Evolutionary conservation across 306 rosid genomes (phyloP).

Genomic region (Quercus rubra): DNA sequence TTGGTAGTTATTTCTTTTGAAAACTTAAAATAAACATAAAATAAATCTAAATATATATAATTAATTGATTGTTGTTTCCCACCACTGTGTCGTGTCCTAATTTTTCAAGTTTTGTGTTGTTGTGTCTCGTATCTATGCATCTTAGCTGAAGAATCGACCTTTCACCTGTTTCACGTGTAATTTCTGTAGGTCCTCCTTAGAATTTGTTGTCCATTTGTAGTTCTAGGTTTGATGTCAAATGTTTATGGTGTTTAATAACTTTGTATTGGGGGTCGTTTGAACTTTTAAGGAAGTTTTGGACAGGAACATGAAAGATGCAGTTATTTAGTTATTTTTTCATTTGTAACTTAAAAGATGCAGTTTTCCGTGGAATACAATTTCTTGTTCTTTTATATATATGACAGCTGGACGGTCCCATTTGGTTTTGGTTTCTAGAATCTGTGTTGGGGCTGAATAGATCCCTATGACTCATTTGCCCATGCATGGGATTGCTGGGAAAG

Average conservation of each 20-base stretch:
- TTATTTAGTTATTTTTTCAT: neutral
- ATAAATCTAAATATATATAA: no score
- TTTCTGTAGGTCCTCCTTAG: neutral
- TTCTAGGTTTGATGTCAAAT: neutral
- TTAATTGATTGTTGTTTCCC: no score
- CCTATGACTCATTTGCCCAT: neutral
- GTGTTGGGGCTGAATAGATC: neutral
- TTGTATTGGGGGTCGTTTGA: neutral
- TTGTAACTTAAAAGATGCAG: neutral
- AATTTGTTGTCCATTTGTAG: neutral
- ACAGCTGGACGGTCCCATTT: neutral
- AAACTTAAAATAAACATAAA: no score
- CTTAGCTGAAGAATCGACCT: no score
- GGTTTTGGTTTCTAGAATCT: neutral
- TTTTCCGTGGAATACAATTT: neutral
- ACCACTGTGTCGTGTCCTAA: no score
- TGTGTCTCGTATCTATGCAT: no score
- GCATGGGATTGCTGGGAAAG: neutral
- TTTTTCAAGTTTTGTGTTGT: no score
- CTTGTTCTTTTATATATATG: neutral
- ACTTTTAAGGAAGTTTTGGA: neutral
- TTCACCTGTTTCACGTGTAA: neutral
- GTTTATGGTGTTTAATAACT: neutral
- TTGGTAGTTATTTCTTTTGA: no score
- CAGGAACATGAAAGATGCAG: neutral